phyloP scores from a whole-genome alignment of 805 yeast species.

The Debaryomyces prosopidis region DNA sequence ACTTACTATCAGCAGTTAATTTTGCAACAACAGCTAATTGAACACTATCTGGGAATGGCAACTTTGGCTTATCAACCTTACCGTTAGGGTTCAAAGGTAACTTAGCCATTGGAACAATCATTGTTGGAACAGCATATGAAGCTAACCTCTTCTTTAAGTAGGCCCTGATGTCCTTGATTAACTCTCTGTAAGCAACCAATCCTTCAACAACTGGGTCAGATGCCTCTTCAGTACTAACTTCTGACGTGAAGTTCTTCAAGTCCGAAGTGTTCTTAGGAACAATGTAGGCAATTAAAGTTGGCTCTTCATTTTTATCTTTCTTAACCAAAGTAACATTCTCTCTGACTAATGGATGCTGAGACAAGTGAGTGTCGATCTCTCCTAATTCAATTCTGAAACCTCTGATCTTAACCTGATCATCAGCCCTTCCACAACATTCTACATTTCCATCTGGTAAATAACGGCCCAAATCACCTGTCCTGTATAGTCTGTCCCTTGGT shows the following conservation, averaged over 20 bases:
- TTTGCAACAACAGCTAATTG: constrained; percentile 77
- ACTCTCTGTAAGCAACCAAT: constrained; percentile 68
- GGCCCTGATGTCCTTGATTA: constrained; percentile 80
- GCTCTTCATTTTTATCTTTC: constrained; percentile 90
- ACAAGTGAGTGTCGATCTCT: constrained; percentile 95
- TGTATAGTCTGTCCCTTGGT: constrained; percentile 91
- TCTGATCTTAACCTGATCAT: constrained; percentile 96
- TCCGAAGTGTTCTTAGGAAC: constrained; percentile 67
- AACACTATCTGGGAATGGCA: constrained; percentile 91
- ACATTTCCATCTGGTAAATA: constrained; percentile 96
- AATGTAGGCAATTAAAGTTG: constrained; percentile 84
- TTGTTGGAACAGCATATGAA: constrained; percentile 87
- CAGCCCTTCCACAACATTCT: constrained; percentile 98
- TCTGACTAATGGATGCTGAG: constrained; percentile 89
- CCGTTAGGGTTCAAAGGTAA: constrained; percentile 98
- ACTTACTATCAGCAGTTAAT: constrained; percentile 38
- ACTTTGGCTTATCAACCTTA: constrained; percentile 94
- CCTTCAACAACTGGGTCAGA: constrained; percentile 76
- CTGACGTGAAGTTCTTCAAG: constrained; percentile 49
- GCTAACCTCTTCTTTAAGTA: constrained; percentile 84
- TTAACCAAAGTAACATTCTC: constrained; percentile 91
- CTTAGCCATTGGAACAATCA: constrained; percentile 82
- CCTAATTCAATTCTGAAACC: constrained; percentile 98
- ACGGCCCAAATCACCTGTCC: constrained; percentile 97
- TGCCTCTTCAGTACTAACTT: constrained; percentile 43